phyloP scores from a whole-genome alignment of 441 rosid species.

The Pelargonium fulgidum region DNA sequence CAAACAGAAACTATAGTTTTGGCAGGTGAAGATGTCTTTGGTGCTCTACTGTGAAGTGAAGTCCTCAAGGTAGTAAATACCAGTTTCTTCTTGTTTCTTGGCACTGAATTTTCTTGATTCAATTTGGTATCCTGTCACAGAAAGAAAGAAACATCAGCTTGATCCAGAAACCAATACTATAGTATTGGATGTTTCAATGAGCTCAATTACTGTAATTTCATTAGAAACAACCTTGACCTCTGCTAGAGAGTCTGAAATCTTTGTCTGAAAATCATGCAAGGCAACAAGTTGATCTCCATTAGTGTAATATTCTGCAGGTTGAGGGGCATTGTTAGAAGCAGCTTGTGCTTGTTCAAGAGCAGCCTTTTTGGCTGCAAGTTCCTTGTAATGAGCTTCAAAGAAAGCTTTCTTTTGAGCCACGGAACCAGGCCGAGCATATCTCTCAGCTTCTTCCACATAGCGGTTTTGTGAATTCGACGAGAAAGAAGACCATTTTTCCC shows the following conservation, averaged over 20 bases:
- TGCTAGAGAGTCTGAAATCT: neutral
- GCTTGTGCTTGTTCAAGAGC: constrained; percentile 30
- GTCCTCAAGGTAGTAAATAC: constrained; percentile 24
- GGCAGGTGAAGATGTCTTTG: constrained; percentile 28
- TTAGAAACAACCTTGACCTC: neutral
- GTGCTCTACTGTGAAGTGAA: constrained; percentile 16
- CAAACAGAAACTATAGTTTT: constrained; percentile 18
- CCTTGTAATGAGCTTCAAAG: constrained; percentile 73
- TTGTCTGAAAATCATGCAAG: neutral
- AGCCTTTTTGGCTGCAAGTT: constrained; percentile 53
- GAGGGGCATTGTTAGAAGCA: constrained; percentile 15
- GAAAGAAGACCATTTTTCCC: constrained; percentile 74
- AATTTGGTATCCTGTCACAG: constrained; percentile 27
- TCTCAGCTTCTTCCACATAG: constrained; percentile 71
- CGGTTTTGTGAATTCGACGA: constrained; percentile 25
- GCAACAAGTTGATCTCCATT: neutral
- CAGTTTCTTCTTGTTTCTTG: constrained; percentile 29
- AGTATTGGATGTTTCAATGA: neutral
- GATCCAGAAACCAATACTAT: no score
- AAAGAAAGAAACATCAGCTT: neutral
- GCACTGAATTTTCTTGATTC: constrained; percentile 20
- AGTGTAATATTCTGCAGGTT: constrained; percentile 2
- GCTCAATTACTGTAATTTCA: constrained; percentile 16
- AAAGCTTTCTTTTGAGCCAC: constrained; percentile 79
- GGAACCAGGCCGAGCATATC: constrained; percentile 59